A percentile compares a stretch with the other conserved stretches of the same genome.
These are phyloP conservation scores for Lentinula edodes DNA, from an alignment of 768 basidiomycete species.

Conservation along the genomic window DNA sequence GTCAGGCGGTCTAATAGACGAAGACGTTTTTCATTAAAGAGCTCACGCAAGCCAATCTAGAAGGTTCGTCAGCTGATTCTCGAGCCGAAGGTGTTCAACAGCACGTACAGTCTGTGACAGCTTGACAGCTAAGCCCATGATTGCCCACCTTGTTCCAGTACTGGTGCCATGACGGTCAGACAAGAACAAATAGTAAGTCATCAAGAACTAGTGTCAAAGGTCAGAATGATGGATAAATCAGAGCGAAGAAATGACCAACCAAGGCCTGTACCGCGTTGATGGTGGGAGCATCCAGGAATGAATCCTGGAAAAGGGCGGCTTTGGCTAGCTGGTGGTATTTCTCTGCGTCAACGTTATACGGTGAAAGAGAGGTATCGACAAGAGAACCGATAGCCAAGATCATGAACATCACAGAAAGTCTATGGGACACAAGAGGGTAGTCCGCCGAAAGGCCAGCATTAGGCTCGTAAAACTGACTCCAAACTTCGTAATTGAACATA, in stretches of 20 bases:
- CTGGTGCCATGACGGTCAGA: conserved; percentile 63
- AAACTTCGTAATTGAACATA: conserved; percentile 57
- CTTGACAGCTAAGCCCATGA: conserved; percentile 67
- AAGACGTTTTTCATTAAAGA: not conserved
- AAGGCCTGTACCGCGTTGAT: conserved; percentile 62
- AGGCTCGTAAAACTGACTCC: conserved; percentile 48
- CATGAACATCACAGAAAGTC: conserved; percentile 60
- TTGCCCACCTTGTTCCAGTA: conserved; percentile 60
- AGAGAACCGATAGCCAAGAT: conserved; percentile 61
- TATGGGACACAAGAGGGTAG: conserved; percentile 51
- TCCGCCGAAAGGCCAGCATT: conserved; percentile 37
- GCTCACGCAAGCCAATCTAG: conserved; percentile 71
- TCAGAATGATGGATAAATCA: conserved; percentile 8
- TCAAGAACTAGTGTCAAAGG: conserved; percentile 43
- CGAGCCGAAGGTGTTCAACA: not conserved
- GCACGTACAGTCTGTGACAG: conserved; percentile 61
- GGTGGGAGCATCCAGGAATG: conserved; percentile 65
- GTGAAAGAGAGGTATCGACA: conserved; percentile 48
- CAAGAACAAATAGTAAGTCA: conserved; percentile 67
- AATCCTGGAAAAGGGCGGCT: conserved; percentile 57
- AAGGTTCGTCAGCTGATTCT: not conserved
- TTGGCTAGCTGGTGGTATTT: conserved; percentile 65
- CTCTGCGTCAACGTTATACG: conserved; percentile 64
- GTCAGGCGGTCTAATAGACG: not conserved
- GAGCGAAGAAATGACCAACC: conserved; percentile 31